Evolutionary conservation across 2,329 filamentous ascomycete genomes (phyloP).

Genomic region (Mycosphaerella arachidis): DNA sequence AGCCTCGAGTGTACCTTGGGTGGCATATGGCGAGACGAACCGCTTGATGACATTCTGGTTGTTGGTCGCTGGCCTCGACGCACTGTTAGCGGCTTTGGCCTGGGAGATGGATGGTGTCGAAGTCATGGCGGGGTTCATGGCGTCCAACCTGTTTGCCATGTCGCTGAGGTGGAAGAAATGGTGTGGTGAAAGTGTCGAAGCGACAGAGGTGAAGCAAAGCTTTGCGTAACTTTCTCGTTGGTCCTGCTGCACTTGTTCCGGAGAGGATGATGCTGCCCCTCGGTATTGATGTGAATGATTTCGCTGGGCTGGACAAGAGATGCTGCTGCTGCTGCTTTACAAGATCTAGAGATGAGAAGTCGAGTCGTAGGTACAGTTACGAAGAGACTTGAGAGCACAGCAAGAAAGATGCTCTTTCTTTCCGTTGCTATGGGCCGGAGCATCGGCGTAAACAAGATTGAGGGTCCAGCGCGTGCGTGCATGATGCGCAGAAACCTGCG

Average conservation of each 20-base stretch:
- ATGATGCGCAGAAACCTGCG: too few species aligned
- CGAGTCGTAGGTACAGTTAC: not conserved
- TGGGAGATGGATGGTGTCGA: constrained; percentile 31
- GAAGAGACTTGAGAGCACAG: not conserved
- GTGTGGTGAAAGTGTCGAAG: not conserved
- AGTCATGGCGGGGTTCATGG: constrained; percentile 27
- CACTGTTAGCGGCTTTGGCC: constrained; percentile 25
- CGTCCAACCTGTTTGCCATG: constrained; percentile 31
- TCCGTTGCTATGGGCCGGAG: not conserved
- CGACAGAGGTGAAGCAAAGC: not conserved
- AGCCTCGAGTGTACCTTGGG: constrained; percentile 9
- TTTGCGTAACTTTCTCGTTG: not conserved
- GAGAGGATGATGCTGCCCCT: not conserved
- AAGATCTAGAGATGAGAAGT: not conserved
- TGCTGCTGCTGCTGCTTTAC: not conserved
- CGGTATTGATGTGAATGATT: not conserved
- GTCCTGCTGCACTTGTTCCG: not conserved
- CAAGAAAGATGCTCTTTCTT: not conserved
- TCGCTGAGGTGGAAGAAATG: constrained; percentile 1
- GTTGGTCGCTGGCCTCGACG: constrained; percentile 28
- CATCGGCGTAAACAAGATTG: not conserved
- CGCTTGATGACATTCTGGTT: constrained; percentile 45
- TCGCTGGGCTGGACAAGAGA: not conserved
- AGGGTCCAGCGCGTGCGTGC: not conserved
- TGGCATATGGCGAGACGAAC: constrained; percentile 28